These are phyloP conservation scores for Yamadazyma phyllophila DNA, from an alignment of 805 yeast species.

Conservation along the genomic window DNA sequence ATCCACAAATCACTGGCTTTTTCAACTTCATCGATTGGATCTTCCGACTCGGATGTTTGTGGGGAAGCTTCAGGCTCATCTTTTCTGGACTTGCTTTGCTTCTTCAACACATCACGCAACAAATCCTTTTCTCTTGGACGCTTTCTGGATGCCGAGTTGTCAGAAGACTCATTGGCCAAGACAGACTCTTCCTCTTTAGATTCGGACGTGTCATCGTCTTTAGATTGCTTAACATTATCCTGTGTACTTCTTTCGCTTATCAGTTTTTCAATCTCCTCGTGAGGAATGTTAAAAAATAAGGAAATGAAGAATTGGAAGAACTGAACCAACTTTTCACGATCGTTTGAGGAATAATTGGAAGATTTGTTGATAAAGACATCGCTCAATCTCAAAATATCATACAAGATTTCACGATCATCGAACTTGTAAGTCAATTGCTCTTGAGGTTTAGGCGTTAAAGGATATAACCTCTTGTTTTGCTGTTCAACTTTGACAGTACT, in stretches of 20 bases:
- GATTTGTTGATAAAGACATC: conserved; percentile 64
- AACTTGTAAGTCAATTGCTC: conserved; percentile 64
- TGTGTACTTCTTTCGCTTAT: conserved; percentile 15
- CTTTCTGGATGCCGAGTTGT: conserved; percentile 37
- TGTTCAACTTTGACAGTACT: conserved; percentile 92
- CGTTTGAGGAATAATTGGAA: conserved; percentile 74
- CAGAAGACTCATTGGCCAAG: conserved; percentile 2
- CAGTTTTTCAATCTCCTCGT: conserved; percentile 45
- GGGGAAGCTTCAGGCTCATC: conserved; percentile 35
- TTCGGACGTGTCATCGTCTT: neutral
- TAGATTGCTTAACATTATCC: conserved; percentile 7
- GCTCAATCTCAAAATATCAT: conserved; percentile 69
- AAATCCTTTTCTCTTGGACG: conserved; percentile 54
- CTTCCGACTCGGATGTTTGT: conserved; percentile 28
- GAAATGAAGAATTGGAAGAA: conserved; percentile 70
- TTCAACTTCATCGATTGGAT: conserved; percentile 29
- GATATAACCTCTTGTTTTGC: conserved; percentile 79
- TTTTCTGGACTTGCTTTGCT: conserved; percentile 41
- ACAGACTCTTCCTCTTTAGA: conserved; percentile 8
- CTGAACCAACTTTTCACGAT: conserved; percentile 71
- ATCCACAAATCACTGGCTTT: conserved; percentile 44
- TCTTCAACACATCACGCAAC: conserved; percentile 59
- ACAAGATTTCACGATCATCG: conserved; percentile 63
- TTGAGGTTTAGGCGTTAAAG: conserved; percentile 84
- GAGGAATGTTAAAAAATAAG: conserved; percentile 64